Evolutionary conservation across 768 basidiomycete species (phyloP).

Genomic region (Cytidiella melzeri): DNA sequence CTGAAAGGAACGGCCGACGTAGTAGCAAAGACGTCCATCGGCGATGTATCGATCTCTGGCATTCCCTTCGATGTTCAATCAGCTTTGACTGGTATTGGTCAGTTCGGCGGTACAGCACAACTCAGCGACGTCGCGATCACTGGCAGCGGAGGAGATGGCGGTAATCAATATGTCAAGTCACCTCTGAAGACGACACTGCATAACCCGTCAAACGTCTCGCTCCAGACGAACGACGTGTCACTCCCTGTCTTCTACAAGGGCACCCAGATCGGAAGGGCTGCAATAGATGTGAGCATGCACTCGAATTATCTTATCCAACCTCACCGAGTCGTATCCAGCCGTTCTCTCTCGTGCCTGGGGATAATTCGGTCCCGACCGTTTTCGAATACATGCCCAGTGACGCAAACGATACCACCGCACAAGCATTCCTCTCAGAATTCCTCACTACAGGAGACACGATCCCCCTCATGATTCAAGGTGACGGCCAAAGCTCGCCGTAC

Average conservation of each 20-base stretch:
- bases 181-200: slow-evolving; percentile 53
- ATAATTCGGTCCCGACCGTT: slow-evolving; percentile 46
- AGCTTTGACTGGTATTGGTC: slow-evolving; percentile 52
- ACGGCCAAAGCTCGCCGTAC: slow-evolving; percentile 54
- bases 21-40: slow-evolving; percentile 54
- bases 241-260: slow-evolving; percentile 55
- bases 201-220: slow-evolving; percentile 65
- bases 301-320: no score
- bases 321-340: no score
- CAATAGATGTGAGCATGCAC: slow-evolving; percentile 37
- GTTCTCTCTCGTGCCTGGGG: slow-evolving; percentile 53
- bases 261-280: slow-evolving; percentile 52
- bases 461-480: slow-evolving; percentile 53
- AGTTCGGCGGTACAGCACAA: slow-evolving; percentile 46
- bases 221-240: slow-evolving; percentile 50
- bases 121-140: slow-evolving; percentile 53
- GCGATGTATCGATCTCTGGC: slow-evolving; percentile 57
- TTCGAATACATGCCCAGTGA: slow-evolving; percentile 64
- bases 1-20: slow-evolving; percentile 56
- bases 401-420: slow-evolving; percentile 61
- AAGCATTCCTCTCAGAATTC: slow-evolving; percentile 55
- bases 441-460: slow-evolving; percentile 45
- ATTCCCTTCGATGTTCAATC: slow-evolving; percentile 61
- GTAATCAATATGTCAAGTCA: slow-evolving; percentile 49
- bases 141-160: slow-evolving; percentile 61